These are phyloP conservation scores for Phalaenopsis aphrodite DNA, from an alignment of 106 monocot species.

Conservation along the genomic window DNA sequence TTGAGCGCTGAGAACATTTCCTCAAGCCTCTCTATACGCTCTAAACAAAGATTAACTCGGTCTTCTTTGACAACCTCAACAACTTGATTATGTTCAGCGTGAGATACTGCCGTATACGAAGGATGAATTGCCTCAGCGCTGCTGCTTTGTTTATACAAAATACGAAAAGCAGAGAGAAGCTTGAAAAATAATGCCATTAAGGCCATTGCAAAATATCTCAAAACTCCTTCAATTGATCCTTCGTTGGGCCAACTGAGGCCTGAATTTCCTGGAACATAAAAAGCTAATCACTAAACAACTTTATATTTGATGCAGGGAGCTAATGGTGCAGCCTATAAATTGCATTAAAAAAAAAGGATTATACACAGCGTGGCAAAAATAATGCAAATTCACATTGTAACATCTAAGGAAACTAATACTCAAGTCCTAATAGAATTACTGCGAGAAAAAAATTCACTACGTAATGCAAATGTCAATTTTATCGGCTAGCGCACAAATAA, in stretches of 20 bases:
- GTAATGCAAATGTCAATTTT: neutral
- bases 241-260: conserved; percentile 4
- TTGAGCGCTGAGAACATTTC: conserved; percentile 40
- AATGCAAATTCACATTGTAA: neutral
- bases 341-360: neutral
- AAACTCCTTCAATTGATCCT: conserved; percentile 8
- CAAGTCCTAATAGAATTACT: neutral
- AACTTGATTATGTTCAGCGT: conserved; percentile 5
- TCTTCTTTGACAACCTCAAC: conserved; percentile 25
- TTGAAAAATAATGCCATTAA: conserved; percentile 42
- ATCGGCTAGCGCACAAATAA: neutral
- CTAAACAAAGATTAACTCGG: conserved; percentile 45
- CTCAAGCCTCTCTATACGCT: conserved; percentile 78
- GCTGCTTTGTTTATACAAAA: conserved; percentile 19
- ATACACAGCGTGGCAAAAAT: neutral
- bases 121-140: conserved; percentile 18
- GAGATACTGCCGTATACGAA: conserved; percentile 7
- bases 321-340: neutral
- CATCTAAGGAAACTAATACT: neutral
- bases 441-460: neutral
- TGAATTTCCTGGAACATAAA: conserved; percentile 23
- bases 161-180: conserved; percentile 37
- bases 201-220: conserved; percentile 23
- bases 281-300: neutral
- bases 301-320: neutral